Evolutionary conservation across 192 early-diverging fungal genomes (phyloP).

Genomic region (Entomortierella chlamydospora): DNA sequence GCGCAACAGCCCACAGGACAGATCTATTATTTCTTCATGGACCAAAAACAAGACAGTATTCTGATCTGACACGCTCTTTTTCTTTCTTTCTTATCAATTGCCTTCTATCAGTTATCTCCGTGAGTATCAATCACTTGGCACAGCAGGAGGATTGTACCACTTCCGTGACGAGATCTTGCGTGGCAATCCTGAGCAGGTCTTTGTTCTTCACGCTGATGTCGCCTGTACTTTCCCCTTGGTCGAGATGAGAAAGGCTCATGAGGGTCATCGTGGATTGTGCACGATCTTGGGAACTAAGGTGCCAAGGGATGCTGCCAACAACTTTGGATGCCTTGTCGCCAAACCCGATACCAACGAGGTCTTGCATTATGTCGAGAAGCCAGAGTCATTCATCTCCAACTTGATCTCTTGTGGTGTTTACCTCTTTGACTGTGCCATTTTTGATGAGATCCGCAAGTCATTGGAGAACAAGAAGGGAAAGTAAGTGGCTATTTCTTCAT

Average conservation of each 20-base stretch:
- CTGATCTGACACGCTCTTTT: background rate
- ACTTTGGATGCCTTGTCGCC: slow-evolving; percentile 95
- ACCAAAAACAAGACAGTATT: background rate
- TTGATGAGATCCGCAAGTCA: slow-evolving; percentile 84
- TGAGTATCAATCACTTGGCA: slow-evolving; percentile 97
- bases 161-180: slow-evolving; percentile 98
- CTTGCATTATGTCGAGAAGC: slow-evolving; percentile 98
- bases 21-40: background rate
- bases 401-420: slow-evolving; percentile 96
- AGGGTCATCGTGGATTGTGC: slow-evolving; percentile 82
- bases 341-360: slow-evolving; percentile 90
- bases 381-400: slow-evolving; percentile 94
- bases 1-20: too few relatives aligned
- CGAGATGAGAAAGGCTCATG: slow-evolving; percentile 88
- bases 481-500: slow-evolving; percentile 22
- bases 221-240: slow-evolving; percentile 93
- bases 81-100: background rate
- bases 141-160: slow-evolving; percentile 97
- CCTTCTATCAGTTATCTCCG: slow-evolving; percentile 83
- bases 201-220: slow-evolving; percentile 98
- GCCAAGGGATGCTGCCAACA: slow-evolving; percentile 77
- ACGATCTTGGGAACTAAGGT: slow-evolving; percentile 93
- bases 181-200: slow-evolving; percentile 90
- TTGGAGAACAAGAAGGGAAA: slow-evolving; percentile 75
- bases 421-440: slow-evolving; percentile 90